Evolutionary conservation across 352 stramenopile species (phyloP), one percentile per base, ranked within the genome.

Genomic region (Blastocystis sp.): DNA sequence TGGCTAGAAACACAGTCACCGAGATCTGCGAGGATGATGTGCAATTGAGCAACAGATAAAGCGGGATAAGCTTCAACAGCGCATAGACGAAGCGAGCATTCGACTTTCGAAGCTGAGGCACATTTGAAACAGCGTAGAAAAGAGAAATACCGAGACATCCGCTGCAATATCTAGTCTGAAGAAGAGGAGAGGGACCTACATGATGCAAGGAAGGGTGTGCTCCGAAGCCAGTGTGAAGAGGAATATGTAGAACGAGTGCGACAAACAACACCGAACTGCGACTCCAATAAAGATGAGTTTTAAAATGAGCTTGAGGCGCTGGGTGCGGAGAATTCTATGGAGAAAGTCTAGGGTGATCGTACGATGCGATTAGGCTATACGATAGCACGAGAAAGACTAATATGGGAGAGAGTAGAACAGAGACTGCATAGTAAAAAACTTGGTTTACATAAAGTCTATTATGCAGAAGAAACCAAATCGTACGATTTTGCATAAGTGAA

Each of bases 401-500:
- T 30, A 85, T 20, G 8, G 73, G 73, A 50, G 73, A 64, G 11
- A 66, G 20, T 7, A 85, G 24, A 18, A 85, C 5, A 16, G 53
- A 85, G 37, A 66, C 50, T 3, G 43, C 20, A 45, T 66, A 85
- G 30, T 66, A 62, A 45, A 85, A 85, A 26, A 65, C n/a, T 16
- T 85, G 34, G 53, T 85, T 85, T 8, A 34, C 26, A 45, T 66
- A 85, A 18, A 85, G 73, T 30, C 73, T 85, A 66, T 13, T 26
- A 2, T n/a, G 47, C 34, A 18, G 34, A 68, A 20, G 16, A 6
- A 50, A 47, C 4, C 7, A 47, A 24, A 26, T 5, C 8, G 11
- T 26, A 85, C 73, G 53, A n/a, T 59, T 66, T 65, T 66, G 73
- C 73, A 43, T 85, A 53, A n/a, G 45, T 30, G 30, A 66, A 85